Evolutionary conservation across 164 flowering plant genomes (phyloP).

Genomic region (Piper betle): DNA sequence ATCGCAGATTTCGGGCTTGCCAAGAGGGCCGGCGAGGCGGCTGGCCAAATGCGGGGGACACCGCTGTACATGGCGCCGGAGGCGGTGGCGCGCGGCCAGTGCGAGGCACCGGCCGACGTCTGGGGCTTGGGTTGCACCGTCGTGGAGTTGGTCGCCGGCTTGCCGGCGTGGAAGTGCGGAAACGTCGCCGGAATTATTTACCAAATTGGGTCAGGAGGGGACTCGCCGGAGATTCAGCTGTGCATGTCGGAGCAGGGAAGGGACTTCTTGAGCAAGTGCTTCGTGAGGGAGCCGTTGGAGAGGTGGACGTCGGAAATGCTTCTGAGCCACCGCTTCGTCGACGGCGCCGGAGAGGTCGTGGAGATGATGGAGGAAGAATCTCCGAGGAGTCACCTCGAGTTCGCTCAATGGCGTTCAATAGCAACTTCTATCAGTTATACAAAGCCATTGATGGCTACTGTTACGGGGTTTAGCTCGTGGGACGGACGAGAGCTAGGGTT

Average conservation of each 20-base stretch:
- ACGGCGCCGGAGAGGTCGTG: constrained; percentile 4
- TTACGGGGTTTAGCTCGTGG: too few species aligned
- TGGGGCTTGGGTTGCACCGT: constrained; percentile 59
- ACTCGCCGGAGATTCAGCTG: constrained; percentile 34
- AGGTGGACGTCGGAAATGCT: constrained; percentile 67
- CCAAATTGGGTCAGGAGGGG: constrained; percentile 21
- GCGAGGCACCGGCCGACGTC: constrained; percentile 30
- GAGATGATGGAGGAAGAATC: constrained; percentile 5
- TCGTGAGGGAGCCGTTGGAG: constrained; percentile 28
- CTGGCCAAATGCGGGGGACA: constrained; percentile 25
- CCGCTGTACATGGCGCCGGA: constrained; percentile 63
- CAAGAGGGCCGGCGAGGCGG: constrained; percentile 13
- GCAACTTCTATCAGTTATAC: constrained; percentile 4
- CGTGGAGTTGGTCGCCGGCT: constrained; percentile 44
- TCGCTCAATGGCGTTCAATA: constrained; percentile 20
- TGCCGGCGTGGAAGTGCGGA: constrained; percentile 24
- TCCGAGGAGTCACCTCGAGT: constrained; percentile 34
- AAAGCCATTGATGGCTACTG: background rate
- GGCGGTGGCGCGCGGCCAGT: constrained; percentile 16
- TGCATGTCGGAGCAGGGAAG: constrained; percentile 29
- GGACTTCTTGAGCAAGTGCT: constrained; percentile 44
- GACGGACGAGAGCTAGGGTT: too few species aligned
- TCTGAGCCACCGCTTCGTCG: constrained; percentile 39
- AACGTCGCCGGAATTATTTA: constrained; percentile 15
- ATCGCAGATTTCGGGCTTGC: constrained; percentile 82